Evolutionary conservation across 208 protist species (phyloP).

Genomic region (Endotrypanum monterogeii): DNA sequence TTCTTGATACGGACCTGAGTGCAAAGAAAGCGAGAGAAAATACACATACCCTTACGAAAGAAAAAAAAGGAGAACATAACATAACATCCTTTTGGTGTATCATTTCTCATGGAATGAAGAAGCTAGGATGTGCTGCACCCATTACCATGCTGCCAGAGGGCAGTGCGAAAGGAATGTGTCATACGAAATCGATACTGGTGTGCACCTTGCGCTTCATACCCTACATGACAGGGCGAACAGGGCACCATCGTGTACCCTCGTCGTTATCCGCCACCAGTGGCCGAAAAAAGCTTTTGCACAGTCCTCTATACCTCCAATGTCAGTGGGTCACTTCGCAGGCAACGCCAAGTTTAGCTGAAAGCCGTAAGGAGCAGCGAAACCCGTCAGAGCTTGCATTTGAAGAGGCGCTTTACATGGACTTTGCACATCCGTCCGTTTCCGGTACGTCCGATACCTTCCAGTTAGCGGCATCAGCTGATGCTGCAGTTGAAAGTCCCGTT

Average conservation of each 20-base stretch:
- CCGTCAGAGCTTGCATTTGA: conserved; percentile 16
- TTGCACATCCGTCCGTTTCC: neutral
- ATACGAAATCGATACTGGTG: neutral
- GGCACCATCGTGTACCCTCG: neutral
- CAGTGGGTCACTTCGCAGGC: neutral
- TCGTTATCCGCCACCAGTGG: no score
- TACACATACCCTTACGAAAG: neutral
- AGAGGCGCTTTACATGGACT: conserved; percentile 13
- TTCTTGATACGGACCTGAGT: no score
- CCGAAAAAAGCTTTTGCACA: neutral
- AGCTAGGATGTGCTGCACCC: neutral
- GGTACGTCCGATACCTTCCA: neutral
- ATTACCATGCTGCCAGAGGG: neutral
- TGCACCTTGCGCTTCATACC: neutral
- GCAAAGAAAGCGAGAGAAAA: no score
- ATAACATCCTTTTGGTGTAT: no score
- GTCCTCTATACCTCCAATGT: neutral
- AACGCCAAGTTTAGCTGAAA: neutral
- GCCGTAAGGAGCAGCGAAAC: neutral
- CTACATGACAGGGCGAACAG: neutral
- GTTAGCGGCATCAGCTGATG: neutral
- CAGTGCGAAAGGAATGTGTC: neutral
- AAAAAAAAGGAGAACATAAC: neutral
- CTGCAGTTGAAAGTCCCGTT: neutral
- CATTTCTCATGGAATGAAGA: conserved; percentile 9